Percentiles rank a stretch among this genome's conserved stretches.
phyloP scores from a whole-genome alignment of 495 filamentous ascomycete genomes.

The Talaromyces thailandensis region DNA sequence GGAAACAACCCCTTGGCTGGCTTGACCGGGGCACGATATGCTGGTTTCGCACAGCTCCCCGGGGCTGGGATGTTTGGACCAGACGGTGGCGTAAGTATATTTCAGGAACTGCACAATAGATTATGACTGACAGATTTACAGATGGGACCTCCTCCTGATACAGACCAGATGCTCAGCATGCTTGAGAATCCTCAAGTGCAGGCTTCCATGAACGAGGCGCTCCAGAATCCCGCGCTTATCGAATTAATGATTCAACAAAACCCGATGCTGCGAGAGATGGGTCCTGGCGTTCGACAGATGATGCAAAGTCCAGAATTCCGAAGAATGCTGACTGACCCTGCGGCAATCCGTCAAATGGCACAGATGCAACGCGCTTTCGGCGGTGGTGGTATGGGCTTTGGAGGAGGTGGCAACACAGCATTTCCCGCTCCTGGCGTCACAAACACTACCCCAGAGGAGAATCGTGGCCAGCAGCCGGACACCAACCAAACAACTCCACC shows the following conservation, averaged over 20 bases:
- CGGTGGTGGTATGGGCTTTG: constrained; percentile 37
- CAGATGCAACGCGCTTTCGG: constrained; percentile 69
- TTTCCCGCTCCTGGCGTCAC: constrained; percentile 89
- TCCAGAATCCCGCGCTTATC: constrained; percentile 85
- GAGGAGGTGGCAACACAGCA: constrained; percentile 30
- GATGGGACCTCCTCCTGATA: constrained; percentile 84
- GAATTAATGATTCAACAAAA: constrained; percentile 87
- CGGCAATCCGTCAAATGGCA: constrained; percentile 66
- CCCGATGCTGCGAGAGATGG: constrained; percentile 77
- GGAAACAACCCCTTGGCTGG: constrained; percentile 85
- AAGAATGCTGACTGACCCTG: constrained; percentile 92
- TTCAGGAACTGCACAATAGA: neutral
- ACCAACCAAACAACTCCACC: constrained; percentile 15
- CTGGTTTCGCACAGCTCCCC: constrained; percentile 83
- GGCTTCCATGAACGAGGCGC: constrained; percentile 81
- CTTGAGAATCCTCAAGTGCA: constrained; percentile 78
- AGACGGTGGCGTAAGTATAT: constrained; percentile 81
- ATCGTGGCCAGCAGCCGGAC: constrained; percentile 23
- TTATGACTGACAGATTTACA: constrained; percentile 22
- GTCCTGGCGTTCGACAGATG: constrained; percentile 72
- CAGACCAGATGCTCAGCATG: constrained; percentile 74
- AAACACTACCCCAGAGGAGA: constrained; percentile 51
- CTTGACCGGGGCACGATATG: constrained; percentile 89
- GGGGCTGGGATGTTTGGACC: constrained; percentile 87
- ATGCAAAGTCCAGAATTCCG: constrained; percentile 80